Conservation (phyloP, 768 basidiomycete genomes). For the Tylopilus subfusipes region DNA sequence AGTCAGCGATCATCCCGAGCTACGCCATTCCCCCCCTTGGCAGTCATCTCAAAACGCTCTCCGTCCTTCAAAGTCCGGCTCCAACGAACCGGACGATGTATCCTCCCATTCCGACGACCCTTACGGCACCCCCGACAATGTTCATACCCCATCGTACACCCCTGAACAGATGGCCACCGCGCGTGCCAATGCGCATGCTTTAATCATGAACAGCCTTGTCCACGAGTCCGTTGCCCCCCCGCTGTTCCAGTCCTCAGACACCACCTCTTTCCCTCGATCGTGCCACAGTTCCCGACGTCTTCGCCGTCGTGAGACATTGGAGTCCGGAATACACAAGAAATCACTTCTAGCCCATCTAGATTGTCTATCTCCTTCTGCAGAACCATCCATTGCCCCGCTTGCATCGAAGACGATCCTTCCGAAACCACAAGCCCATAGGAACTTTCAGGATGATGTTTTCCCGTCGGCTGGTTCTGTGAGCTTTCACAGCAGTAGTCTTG, state of each 20-base stretch:
- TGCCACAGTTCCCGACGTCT: slow-evolving; percentile 40
- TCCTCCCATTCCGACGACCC: slow-evolving; percentile 39
- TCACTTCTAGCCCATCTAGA: slow-evolving; percentile 48
- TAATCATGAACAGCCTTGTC: slow-evolving; percentile 47
- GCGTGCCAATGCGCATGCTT: slow-evolving; percentile 38
- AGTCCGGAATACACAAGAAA: slow-evolving; percentile 46
- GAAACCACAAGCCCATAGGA: slow-evolving; percentile 32
- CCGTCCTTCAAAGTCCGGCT: slow-evolving; percentile 21
- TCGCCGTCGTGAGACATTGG: slow-evolving; percentile 38
- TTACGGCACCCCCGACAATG: slow-evolving; percentile 20
- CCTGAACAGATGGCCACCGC: slow-evolving; percentile 31
- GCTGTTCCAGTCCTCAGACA: slow-evolving; percentile 38
- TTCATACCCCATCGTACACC: slow-evolving; percentile 12
- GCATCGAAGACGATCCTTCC: slow-evolving; percentile 31
- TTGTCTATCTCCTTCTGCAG: slow-evolving; percentile 39
- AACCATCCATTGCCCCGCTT: slow-evolving; percentile 44
- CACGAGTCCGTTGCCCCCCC: slow-evolving; percentile 44
- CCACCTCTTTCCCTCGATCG: slow-evolving; percentile 53
- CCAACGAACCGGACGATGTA: slow-evolving; percentile 32
- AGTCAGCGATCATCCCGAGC: slow-evolving; percentile 28
- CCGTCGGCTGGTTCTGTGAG: slow-evolving; percentile 12
- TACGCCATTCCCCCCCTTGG: slow-evolving; percentile 31
- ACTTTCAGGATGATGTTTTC: slow-evolving; percentile 29
- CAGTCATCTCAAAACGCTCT: slow-evolving; percentile 23
- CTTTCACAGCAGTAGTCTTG: slow-evolving; percentile 51